phyloP scores from a whole-genome alignment of 1,284 basidiomycete genomes.

The Rhodofomes roseus region DNA sequence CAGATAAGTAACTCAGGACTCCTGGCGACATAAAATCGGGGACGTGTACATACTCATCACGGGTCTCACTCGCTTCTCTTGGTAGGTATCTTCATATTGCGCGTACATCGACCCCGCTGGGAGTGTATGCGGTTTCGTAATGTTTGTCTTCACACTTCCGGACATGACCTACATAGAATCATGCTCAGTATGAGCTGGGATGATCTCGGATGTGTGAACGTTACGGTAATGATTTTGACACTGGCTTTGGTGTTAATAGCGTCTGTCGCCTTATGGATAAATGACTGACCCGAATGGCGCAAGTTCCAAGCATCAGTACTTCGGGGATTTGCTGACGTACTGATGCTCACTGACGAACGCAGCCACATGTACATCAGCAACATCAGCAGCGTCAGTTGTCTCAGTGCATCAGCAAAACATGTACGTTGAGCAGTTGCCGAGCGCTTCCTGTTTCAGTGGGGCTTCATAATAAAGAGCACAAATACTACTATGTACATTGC shows the following conservation, averaged over 20 bases:
- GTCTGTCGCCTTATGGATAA: too few relatives aligned
- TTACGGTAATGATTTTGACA: constrained; percentile 29
- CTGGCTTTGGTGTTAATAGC: constrained; percentile 10
- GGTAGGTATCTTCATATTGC: constrained; percentile 23
- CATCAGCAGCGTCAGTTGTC: too few relatives aligned
- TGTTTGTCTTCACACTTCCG: constrained; percentile 28
- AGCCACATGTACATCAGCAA: too few relatives aligned
- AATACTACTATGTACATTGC: too few relatives aligned
- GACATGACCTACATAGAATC: constrained; percentile 20
- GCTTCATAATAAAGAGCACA: too few relatives aligned
- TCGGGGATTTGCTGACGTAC: too few relatives aligned
- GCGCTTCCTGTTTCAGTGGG: too few relatives aligned
- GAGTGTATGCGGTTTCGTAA: constrained; percentile 13
- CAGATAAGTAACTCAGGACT: too few relatives aligned
- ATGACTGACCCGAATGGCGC: constrained; percentile 20
- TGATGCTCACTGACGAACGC: too few relatives aligned
- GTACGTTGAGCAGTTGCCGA: too few relatives aligned
- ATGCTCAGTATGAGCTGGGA: not conserved
- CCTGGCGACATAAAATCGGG: not conserved
- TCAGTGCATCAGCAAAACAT: too few relatives aligned
- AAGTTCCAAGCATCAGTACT: too few relatives aligned
- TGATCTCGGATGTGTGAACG: not conserved
- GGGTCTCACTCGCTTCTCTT: constrained; percentile 7
- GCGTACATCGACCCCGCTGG: constrained; percentile 26
- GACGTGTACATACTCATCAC: constrained; percentile 16